A percentile compares a stretch with the other conserved stretches of the same genome.
These are phyloP conservation scores for Juncus inflexus DNA, from an alignment of 176 grass and related monocot species.

Conservation along the genomic window DNA sequence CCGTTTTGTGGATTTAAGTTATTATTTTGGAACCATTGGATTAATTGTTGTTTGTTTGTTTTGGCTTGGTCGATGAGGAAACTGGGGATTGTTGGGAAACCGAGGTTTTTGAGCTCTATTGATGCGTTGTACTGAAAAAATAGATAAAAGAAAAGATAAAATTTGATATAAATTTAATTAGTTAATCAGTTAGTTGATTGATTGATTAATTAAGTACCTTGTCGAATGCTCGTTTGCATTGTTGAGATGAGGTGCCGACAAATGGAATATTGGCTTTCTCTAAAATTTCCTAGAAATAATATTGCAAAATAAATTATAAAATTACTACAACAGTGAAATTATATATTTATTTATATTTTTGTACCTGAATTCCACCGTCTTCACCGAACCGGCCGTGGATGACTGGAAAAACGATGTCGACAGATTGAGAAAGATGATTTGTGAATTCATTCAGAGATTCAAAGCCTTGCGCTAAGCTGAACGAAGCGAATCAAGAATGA, in stretches of 20 bases:
- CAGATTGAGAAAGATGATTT: slow-evolving; percentile 63
- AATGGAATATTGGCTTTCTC: slow-evolving; percentile 87
- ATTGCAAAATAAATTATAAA: background rate
- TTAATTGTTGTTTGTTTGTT: slow-evolving; percentile 38
- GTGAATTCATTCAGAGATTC: slow-evolving; percentile 56
- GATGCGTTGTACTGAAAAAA: slow-evolving; percentile 84
- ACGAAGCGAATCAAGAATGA: slow-evolving; percentile 16
- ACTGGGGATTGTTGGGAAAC: slow-evolving; percentile 72
- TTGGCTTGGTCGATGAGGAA: slow-evolving; percentile 64
- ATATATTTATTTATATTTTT: background rate
- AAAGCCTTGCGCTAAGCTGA: slow-evolving; percentile 78
- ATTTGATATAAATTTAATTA: background rate
- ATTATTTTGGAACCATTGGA: slow-evolving; percentile 54
- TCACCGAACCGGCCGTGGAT: slow-evolving; percentile 94
- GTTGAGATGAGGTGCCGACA: slow-evolving; percentile 58
- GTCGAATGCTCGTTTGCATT: slow-evolving; percentile 64
- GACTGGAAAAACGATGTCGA: slow-evolving; percentile 82
- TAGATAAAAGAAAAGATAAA: slow-evolving; percentile 20
- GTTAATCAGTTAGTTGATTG: background rate
- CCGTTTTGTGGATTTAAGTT: slow-evolving; percentile 62
- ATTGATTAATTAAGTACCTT: slow-evolving; percentile 43
- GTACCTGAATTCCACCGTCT: slow-evolving; percentile 92
- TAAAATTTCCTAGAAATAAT: slow-evolving; percentile 50
- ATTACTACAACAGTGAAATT: background rate
- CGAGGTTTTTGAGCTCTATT: slow-evolving; percentile 52